Evolutionary conservation across 345 rosid species (phyloP), one percentile per base, ranked within the genome.

Genomic region (Dipteronia dyeriana): DNA sequence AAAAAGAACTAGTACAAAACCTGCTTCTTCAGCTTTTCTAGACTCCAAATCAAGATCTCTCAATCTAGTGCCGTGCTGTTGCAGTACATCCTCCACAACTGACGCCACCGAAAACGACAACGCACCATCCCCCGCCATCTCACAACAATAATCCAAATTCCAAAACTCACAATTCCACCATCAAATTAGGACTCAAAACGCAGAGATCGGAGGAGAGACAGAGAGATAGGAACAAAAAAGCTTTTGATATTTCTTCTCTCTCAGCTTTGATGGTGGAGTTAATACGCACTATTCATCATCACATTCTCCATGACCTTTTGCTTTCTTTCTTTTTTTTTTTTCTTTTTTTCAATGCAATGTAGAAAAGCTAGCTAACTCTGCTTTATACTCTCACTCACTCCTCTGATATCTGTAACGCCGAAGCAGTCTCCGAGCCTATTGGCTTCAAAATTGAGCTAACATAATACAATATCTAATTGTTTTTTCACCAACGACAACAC

Each of bases 11-110:
- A 5, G 68, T 3, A 41, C 49, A 0, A 17, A 62, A 86, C 89
- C 89, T 34, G 87, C 86, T 84, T 86, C 87, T 76, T 80, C 89
- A 72, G 87, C 86, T 79, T 75, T 82, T 66, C 89, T 76, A 39
- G 87, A 84, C 51, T 80, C 86, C 65, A 86, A 82, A 82, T 84
- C 89, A 74, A 86, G 84, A 76, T 80, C 86, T 68, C 75, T 68
- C 19, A 57, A 62, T 25, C 81, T 76, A 68, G 54, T 76, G 0
- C 89, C 89, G 78, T 84, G 89, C 65, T 86, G 89, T 60, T 86
- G 87, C 75, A 86, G 80, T 0, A 84, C 87, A 75, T 86, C 86
- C 77, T 86, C 87, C 76, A 86, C 86, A 65, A 86, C 82, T 9
- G 86, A 79, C 68, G 84, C 87, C 73, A 83, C 83, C 20, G 87